These are phyloP conservation scores for Aspergillus sp. DNA, from an alignment of 2,329 filamentous ascomycete species.

Conservation along the genomic window DNA sequence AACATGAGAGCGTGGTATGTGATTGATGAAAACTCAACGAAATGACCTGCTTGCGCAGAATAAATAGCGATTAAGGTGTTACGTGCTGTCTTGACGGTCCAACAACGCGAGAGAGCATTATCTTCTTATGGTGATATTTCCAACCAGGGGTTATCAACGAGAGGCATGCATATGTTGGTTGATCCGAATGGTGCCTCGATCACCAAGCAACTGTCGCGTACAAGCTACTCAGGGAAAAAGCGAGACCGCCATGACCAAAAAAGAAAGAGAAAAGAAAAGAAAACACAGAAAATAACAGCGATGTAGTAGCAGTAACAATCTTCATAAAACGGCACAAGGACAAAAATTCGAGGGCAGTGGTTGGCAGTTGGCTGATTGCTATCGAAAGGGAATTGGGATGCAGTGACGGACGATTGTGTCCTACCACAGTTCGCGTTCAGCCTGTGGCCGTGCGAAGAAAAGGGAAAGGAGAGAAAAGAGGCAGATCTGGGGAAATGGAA, in stretches of 20 bases:
- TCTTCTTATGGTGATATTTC: conserved; percentile 8
- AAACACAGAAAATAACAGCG: neutral
- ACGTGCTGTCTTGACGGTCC: neutral
- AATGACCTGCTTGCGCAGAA: neutral
- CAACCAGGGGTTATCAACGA: conserved; percentile 8
- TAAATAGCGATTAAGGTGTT: neutral
- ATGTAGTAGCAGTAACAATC: conserved; percentile 13
- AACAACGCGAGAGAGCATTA: conserved; percentile 4
- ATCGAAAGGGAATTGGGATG: neutral
- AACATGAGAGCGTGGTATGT: neutral
- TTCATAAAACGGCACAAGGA: neutral
- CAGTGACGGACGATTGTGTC: conserved; percentile 10
- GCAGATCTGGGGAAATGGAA: conserved; percentile 31
- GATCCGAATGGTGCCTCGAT: conserved; percentile 3
- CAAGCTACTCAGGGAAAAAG: conserved; percentile 10
- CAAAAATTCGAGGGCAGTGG: neutral
- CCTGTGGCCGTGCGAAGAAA: conserved; percentile 9
- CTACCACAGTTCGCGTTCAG: conserved; percentile 16
- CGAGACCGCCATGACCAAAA: neutral
- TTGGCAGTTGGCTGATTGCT: neutral
- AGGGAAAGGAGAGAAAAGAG: conserved; percentile 16
- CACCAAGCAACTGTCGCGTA: conserved; percentile 16
- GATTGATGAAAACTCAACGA: neutral
- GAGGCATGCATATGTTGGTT: conserved; percentile 18
- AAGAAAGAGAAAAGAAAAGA: too few relatives aligned